Evolutionary conservation across 176 grass and related monocot genomes (phyloP), one percentile per base, ranked within the genome.

Genomic region (Rhynchospora pubera): DNA sequence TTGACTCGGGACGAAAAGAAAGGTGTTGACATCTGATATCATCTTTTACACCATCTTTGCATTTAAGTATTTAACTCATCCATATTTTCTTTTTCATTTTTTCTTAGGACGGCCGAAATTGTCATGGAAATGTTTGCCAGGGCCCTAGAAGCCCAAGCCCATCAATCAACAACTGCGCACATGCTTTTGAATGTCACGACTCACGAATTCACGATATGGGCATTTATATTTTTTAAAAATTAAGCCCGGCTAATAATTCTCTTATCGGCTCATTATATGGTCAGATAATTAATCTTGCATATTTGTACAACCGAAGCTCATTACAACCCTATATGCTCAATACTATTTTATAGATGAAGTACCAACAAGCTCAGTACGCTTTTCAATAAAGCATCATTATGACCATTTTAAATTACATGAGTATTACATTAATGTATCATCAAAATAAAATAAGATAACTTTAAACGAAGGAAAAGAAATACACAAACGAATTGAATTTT

Each of bases 401-500:
- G 43, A 72, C n/a, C 62, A 8, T 72, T 72, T 50, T 50, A 2
- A 24, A 50, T 1, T 21, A 6, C 68, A 68, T 68, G 10, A 72
- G 50, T 50, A 1, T 50, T 22, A 48, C 43, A 71, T 47, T 18
- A 71, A 12, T 47, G 4, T 11, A 71, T 48, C 43, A 71, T 1
- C 21, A 71, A 22, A 47, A 71, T 1, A 48, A 48, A 22, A 47
- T 64, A 30, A 46, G 48, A 71, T 71, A 71, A 71, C 47, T 9
- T 13, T 24, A n/a, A 50, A 45, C 65, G 8, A 19, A 5, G 68
- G 44, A 72, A 18, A 72, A 48, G 9, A 57, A 57, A 15, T 48
- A 72, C 44, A 72, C 42, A 12, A 72, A 72, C 68, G 23, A 72
- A 72, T 72, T 72, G 19, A 72, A 72, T 72, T 72, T 72, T 72